Base-by-base conservation (phyloP, 2,329 filamentous ascomycete genomes). In the Claviceps capensis region DNA sequence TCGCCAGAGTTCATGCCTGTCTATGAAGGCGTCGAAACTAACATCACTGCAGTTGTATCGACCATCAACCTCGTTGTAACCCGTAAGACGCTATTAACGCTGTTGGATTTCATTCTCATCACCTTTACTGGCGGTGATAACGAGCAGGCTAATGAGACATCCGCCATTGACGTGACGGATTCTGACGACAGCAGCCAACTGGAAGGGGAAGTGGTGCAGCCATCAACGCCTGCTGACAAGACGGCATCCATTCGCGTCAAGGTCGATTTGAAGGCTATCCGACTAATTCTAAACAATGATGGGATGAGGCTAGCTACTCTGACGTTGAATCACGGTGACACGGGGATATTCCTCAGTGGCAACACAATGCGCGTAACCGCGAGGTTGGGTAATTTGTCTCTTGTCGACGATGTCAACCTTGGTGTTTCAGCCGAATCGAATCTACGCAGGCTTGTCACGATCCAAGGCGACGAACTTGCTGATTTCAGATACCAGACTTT, bases 401-500 rank as follows among this genome's bases (percentile, higher is more conserved):
- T 99, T 36, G 78, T 96, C 2, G 93, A 98, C 63, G 93, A 99
- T 66, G 82, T 98, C 54, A 95, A 97, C 60, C 80, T 89, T 56
- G 93, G 91, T 23, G 89, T 94, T 0, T 80, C 88, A 0, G 83
- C 85, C 58, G 77, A 85, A 30, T 96, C 91, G 0, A 80, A 83
- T 44, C 75, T 97, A 23, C 84, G 93, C 41, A 84, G 91, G 58
- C 77, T 99, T 22, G 83, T 99, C 42, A 91, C 89, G 0, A 98
- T 98, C 34, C 86, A 98, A 66, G 94, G 94, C 11, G 83, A 97
- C 52, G 90, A 97, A 54, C 78, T 99, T 17, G 91, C 91, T 1
- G 93, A 98, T 65, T 97, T 99, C 72, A 86, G 88, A 51, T 99
- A 98, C 61, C 88, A 98, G 67, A 98, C 93, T 0, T 98, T 94